phyloP scores from a whole-genome alignment of 345 rosid genomes.

The Physaria fendleri region DNA sequence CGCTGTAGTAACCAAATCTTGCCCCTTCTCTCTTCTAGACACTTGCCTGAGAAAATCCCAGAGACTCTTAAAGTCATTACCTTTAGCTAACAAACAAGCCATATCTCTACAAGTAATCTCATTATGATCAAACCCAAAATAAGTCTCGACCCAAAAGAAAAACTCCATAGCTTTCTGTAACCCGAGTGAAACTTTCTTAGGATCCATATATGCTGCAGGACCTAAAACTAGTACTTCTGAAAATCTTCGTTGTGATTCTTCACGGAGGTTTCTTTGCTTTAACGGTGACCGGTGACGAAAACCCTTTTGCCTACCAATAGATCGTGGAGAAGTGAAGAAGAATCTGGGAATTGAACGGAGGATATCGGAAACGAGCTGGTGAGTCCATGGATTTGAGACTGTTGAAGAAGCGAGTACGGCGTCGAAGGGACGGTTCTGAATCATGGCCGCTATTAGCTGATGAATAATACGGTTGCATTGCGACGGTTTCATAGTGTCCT shows the following conservation, averaged over 20 bases:
- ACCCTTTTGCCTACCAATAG: conserved; percentile 65
- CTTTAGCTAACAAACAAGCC: conserved; percentile 65
- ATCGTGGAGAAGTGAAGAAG: conserved; percentile 71
- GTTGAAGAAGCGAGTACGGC: conserved; percentile 42
- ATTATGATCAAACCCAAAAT: conserved; percentile 42
- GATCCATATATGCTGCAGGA: conserved; percentile 73
- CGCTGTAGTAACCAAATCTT: conserved; percentile 36
- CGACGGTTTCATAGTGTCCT: conserved; percentile 22
- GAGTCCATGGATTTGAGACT: conserved; percentile 32
- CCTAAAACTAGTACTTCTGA: conserved; percentile 45
- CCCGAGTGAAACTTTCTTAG: conserved; percentile 44
- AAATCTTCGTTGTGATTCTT: conserved; percentile 34
- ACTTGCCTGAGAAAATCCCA: conserved; percentile 70
- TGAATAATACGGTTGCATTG: conserved; percentile 23
- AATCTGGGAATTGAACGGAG: conserved; percentile 59
- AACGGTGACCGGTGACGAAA: conserved; percentile 72
- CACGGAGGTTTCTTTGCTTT: conserved; percentile 50
- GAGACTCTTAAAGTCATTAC: conserved; percentile 40
- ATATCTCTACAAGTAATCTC: conserved; percentile 73
- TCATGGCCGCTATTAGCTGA: conserved; percentile 45
- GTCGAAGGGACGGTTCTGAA: conserved; percentile 62
- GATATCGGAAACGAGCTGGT: conserved; percentile 44
- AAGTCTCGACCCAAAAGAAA: conserved; percentile 50
- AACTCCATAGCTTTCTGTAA: conserved; percentile 58
- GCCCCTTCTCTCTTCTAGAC: conserved; percentile 28